These are phyloP conservation scores for Vicia faba DNA, from an alignment of 306 rosid species.

Conservation along the genomic window DNA sequence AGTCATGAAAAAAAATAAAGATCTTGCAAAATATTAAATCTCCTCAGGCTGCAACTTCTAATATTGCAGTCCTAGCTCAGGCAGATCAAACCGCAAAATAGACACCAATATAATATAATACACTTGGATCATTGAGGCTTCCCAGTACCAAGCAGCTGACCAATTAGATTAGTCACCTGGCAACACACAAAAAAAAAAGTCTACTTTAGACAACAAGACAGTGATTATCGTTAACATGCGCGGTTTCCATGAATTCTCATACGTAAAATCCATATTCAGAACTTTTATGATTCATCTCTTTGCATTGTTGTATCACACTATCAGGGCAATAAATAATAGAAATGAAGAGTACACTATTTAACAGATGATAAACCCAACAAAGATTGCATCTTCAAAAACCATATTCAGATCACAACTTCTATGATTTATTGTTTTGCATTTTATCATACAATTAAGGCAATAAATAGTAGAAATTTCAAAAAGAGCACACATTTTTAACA, in stretches of 20 bases:
- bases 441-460: slow-evolving; percentile 10
- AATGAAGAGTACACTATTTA: not conserved
- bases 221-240: slow-evolving; percentile 9
- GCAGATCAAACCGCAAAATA: slow-evolving; percentile 17
- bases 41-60: slow-evolving; percentile 34
- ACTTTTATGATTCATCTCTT: not conserved
- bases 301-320: slow-evolving; percentile 16
- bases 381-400: slow-evolving; percentile 12
- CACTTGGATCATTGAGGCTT: slow-evolving; percentile 54
- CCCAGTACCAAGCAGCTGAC: slow-evolving; percentile 85
- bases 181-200: not conserved
- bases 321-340: slow-evolving; percentile 14
- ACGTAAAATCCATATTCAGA: slow-evolving; percentile 3
- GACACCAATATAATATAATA: not conserved
- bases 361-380: slow-evolving; percentile 7
- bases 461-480: slow-evolving; percentile 14
- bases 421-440: not conserved
- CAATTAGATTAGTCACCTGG: slow-evolving; percentile 83
- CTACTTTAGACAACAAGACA: not conserved
- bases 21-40: slow-evolving; percentile 27
- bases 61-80: not conserved
- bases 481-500: slow-evolving; percentile 7
- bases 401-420: not conserved
- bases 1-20: slow-evolving; percentile 32
- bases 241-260: slow-evolving; percentile 3